Evolutionary conservation across 306 rosid species (phyloP).

Genomic region (barrel medic (Medicago truncatula)): DNA sequence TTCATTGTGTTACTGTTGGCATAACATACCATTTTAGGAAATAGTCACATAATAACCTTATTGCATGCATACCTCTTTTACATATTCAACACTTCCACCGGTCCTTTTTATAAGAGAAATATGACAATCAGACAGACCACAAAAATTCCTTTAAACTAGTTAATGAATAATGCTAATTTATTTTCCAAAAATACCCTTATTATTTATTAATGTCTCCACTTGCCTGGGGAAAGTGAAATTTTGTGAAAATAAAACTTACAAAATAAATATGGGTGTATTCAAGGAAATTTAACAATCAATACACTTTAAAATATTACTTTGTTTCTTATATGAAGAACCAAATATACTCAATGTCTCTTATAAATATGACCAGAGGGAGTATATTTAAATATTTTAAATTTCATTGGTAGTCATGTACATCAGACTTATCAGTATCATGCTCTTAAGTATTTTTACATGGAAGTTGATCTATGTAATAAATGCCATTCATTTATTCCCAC

Average conservation of each 20-base stretch:
- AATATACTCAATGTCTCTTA: not conserved
- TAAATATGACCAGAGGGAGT: not conserved
- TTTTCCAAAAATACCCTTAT: not conserved
- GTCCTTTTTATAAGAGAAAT: too few relatives aligned
- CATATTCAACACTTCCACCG: too few relatives aligned
- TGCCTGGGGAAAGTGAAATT: not conserved
- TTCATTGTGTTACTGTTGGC: too few relatives aligned
- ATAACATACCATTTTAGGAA: too few relatives aligned
- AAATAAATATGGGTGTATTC: not conserved
- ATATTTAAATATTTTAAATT: slow-evolving; percentile 18
- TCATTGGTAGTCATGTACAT: slow-evolving; percentile 16
- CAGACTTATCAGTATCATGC: slow-evolving; percentile 9
- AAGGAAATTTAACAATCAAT: not conserved
- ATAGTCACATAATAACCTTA: too few relatives aligned
- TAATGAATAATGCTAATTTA: not conserved
- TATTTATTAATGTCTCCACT: not conserved
- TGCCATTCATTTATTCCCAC: slow-evolving; percentile 23
- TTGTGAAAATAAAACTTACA: not conserved
- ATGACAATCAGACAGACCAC: too few relatives aligned
- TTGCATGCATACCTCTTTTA: not conserved
- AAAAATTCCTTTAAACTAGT: too few relatives aligned
- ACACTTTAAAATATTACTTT: not conserved
- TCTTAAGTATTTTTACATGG: slow-evolving; percentile 31
- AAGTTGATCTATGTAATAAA: slow-evolving; percentile 11
- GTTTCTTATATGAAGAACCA: not conserved